Percentiles rank a stretch among this genome's conserved stretches.
phyloP scores from a whole-genome alignment of 2,329 filamentous ascomycete genomes.

The Cladophialophora psammophila region DNA sequence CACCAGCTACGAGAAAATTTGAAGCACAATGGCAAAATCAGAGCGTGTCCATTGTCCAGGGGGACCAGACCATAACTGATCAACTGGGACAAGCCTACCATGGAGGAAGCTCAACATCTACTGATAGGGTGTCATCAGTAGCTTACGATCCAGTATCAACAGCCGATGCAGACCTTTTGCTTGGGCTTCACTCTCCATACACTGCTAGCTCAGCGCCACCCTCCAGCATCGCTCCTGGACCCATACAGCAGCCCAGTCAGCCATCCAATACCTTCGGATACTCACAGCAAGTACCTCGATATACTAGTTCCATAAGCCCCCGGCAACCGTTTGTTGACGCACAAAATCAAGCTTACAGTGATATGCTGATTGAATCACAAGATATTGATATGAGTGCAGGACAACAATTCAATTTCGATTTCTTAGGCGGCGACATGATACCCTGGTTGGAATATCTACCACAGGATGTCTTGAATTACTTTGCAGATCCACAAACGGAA shows the following conservation, averaged over 20 bases:
- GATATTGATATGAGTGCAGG: constrained; percentile 70
- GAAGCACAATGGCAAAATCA: not conserved
- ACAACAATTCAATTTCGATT: constrained; percentile 43
- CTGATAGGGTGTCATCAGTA: constrained; percentile 43
- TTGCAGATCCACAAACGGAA: constrained; percentile 45
- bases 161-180: constrained; percentile 56
- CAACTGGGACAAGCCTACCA: constrained; percentile 14
- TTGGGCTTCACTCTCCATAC: constrained; percentile 59
- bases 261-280: constrained; percentile 1
- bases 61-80: not conserved
- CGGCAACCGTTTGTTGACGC: constrained; percentile 21
- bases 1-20: not conserved
- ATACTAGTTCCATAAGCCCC: not conserved
- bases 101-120: constrained; percentile 34
- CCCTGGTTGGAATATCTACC: constrained; percentile 79
- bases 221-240: constrained; percentile 1
- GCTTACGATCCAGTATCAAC: constrained; percentile 47
- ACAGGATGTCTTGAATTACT: constrained; percentile 68
- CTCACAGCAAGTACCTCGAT: constrained; percentile 7
- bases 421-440: constrained; percentile 70
- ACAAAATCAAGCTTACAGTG: constrained; percentile 41
- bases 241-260: constrained; percentile 4
- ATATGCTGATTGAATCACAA: constrained; percentile 77
- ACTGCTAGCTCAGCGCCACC: constrained; percentile 23
- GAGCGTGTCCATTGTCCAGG: not conserved